Evolutionary conservation across 371 early-diverging fungal species (phyloP).

Genomic region (Dichotomocladium elegans): DNA sequence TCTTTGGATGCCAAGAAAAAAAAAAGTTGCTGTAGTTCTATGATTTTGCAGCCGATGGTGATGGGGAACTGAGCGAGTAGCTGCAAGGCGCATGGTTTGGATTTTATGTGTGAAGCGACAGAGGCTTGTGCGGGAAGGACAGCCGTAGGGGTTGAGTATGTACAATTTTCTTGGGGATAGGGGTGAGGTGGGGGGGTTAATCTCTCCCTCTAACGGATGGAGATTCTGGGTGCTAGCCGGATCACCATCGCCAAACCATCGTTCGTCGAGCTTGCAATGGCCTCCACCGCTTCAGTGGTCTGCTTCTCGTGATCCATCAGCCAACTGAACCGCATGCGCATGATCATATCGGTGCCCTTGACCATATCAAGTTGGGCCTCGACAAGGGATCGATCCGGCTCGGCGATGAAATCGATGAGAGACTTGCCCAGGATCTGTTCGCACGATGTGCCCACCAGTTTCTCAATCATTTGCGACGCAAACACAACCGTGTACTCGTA

Average conservation of each 20-base stretch:
- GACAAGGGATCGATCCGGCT: slow-evolving; percentile 17
- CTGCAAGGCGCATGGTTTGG: no score
- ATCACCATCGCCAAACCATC: slow-evolving; percentile 45
- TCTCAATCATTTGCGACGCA: slow-evolving; percentile 14
- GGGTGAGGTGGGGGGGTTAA: no score
- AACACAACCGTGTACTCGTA: slow-evolving; percentile 24
- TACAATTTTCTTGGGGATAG: no score
- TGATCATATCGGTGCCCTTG: slow-evolving; percentile 23
- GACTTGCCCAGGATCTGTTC: slow-evolving; percentile 19
- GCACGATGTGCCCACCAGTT: slow-evolving; percentile 18
- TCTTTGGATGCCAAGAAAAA: no score
- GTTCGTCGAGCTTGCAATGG: slow-evolving; percentile 33
- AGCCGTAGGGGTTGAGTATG: no score
- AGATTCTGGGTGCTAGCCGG: slow-evolving; percentile 15
- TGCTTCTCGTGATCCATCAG: slow-evolving; percentile 13
- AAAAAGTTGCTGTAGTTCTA: no score
- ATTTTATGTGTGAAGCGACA: no score
- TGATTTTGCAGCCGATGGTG: no score
- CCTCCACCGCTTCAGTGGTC: slow-evolving; percentile 19
- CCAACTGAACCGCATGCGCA: slow-evolving; percentile 42
- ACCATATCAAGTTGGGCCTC: slow-evolving; percentile 22
- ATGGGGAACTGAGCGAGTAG: no score
- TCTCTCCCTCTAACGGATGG: not conserved
- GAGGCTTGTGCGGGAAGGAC: no score
- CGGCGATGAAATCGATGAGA: slow-evolving; percentile 20